Percentiles rank a stretch among this genome's conserved stretches.
Conservation (phyloP, 768 basidiomycete genomes). For the Lactifluus hygrophoroides region DNA sequence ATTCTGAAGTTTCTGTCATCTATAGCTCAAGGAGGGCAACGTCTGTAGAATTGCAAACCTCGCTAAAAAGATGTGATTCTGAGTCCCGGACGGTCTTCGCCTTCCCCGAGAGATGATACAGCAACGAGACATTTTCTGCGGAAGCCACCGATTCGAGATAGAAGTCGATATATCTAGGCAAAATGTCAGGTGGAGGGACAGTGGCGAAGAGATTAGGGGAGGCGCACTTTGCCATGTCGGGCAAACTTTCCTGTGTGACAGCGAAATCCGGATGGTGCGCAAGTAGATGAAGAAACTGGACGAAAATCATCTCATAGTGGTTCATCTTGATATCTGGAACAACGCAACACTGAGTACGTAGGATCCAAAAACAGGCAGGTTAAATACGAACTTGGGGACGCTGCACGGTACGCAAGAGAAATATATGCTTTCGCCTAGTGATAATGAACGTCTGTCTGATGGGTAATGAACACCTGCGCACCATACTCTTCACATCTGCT, state of each 20-base stretch:
- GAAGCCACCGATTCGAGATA: slow-evolving; percentile 73
- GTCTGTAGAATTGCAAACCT: slow-evolving; percentile 37
- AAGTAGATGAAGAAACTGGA: slow-evolving; percentile 77
- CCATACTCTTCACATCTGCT: slow-evolving; percentile 60
- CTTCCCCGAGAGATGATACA: slow-evolving; percentile 75
- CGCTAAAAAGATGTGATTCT: slow-evolving; percentile 55
- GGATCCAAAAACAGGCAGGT: background rate
- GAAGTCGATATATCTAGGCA: slow-evolving; percentile 77
- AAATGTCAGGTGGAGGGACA: background rate
- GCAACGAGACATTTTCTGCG: slow-evolving; percentile 73
- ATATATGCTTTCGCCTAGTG: slow-evolving; percentile 12
- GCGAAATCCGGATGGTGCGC: slow-evolving; percentile 94
- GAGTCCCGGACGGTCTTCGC: slow-evolving; percentile 83
- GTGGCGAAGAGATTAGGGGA: background rate
- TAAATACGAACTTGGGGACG: slow-evolving; percentile 7
- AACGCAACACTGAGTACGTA: background rate
- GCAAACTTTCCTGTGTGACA: slow-evolving; percentile 53
- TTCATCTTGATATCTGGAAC: slow-evolving; percentile 45
- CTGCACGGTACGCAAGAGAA: slow-evolving; percentile 17
- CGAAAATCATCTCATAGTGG: slow-evolving; percentile 74
- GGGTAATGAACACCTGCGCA: slow-evolving; percentile 26
- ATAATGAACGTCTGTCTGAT: background rate
- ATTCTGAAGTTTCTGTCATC: slow-evolving; percentile 43
- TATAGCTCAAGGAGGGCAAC: background rate
- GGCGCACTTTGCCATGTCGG: slow-evolving; percentile 73